These are phyloP conservation scores for Kwoniella dendrophila DNA, from an alignment of 768 basidiomycete species.

Conservation along the genomic window DNA sequence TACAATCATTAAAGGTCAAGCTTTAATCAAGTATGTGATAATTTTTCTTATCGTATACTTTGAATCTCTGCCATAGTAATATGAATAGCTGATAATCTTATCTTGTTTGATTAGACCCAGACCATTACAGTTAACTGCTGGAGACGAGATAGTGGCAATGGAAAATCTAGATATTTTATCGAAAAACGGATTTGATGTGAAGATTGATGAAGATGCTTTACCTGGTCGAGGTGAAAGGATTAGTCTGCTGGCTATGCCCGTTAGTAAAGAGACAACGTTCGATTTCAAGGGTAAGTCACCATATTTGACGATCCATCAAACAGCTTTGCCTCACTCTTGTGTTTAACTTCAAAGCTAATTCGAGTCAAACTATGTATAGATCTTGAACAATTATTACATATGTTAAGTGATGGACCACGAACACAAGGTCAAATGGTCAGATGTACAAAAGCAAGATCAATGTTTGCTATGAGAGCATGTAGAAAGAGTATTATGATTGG, in stretches of 20 bases:
- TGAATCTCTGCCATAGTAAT: not conserved
- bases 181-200: slow-evolving; percentile 87
- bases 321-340: too few species aligned
- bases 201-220: slow-evolving; percentile 61
- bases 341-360: too few species aligned
- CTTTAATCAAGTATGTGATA: slow-evolving; percentile 75
- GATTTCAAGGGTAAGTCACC: slow-evolving; percentile 77
- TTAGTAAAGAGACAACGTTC: slow-evolving; percentile 88
- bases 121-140: slow-evolving; percentile 77
- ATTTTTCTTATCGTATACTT: not conserved
- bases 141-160: slow-evolving; percentile 81
- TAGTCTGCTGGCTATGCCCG: slow-evolving; percentile 76
- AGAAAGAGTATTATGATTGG: slow-evolving; percentile 96
- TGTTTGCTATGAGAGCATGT: slow-evolving; percentile 97
- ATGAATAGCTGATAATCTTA: not conserved
- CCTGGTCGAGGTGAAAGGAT: slow-evolving; percentile 59
- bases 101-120: slow-evolving; percentile 64
- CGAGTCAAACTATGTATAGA: too few species aligned
- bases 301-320: too few species aligned
- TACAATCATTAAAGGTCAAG: slow-evolving; percentile 86
- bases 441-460: slow-evolving; percentile 86
- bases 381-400: slow-evolving; percentile 85
- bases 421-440: slow-evolving; percentile 81
- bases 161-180: slow-evolving; percentile 83
- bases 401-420: slow-evolving; percentile 68